These are phyloP conservation scores for Chlorella sp. DNA, from an alignment of 139 green algal genomes.

Conservation along the genomic window DNA sequence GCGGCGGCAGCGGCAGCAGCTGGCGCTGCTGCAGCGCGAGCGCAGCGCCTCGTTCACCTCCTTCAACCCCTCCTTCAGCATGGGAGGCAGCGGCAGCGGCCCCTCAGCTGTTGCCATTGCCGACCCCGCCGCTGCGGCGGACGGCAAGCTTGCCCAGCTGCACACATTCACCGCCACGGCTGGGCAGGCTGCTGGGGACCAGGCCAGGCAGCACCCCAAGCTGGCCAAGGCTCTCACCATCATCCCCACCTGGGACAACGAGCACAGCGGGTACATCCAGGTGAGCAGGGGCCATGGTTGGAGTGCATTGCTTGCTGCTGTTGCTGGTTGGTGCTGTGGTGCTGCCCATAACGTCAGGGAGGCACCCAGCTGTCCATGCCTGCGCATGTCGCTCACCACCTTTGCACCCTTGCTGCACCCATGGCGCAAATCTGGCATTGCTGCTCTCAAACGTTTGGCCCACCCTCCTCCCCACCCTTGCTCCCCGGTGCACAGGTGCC, in stretches of 20 bases:
- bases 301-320: neutral
- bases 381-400: no score
- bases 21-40: slow-evolving; percentile 31
- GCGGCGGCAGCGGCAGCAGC: slow-evolving; percentile 41
- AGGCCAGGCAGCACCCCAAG: neutral
- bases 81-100: neutral
- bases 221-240: neutral
- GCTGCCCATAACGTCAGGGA: no score
- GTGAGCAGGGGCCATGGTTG: neutral
- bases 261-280: slow-evolving; percentile 24
- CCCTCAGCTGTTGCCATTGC: neutral
- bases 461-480: neutral
- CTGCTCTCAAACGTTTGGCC: no score
- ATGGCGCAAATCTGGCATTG: no score
- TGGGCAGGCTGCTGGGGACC: neutral
- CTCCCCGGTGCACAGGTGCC: slow-evolving; percentile 19
- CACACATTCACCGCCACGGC: neutral
- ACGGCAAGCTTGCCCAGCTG: neutral
- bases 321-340: neutral
- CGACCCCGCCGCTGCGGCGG: neutral
- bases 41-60: neutral
- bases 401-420: no score
- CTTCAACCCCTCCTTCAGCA: neutral
- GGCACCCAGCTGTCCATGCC: no score
- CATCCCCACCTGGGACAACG: neutral